phyloP scores from a whole-genome alignment of 306 rosid species.

The Acacia melanoxylon region DNA sequence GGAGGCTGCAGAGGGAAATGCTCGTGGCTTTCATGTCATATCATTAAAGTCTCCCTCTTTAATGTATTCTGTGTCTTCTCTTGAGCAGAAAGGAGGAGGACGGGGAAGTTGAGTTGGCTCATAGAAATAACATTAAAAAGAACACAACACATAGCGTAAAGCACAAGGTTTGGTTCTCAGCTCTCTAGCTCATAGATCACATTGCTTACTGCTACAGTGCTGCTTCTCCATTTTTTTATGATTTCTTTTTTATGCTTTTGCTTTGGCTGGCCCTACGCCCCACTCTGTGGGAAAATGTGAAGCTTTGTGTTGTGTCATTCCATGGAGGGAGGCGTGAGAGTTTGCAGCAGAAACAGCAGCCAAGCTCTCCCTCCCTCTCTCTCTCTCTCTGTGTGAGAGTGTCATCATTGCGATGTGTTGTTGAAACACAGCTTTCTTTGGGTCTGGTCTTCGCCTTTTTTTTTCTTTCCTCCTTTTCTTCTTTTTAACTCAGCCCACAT shows the following conservation, averaged over 20 bases:
- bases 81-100: neutral
- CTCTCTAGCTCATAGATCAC: slow-evolving; percentile 4
- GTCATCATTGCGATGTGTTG: slow-evolving; percentile 30
- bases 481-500: neutral
- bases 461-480: neutral
- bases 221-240: neutral
- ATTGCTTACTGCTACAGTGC: neutral
- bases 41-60: slow-evolving; percentile 6
- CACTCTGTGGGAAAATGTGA: neutral
- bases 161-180: slow-evolving; percentile 34
- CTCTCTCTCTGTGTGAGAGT: neutral
- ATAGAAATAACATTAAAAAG: too few species aligned
- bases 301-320: neutral
- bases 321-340: neutral
- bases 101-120: neutral
- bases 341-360: neutral
- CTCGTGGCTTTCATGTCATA: slow-evolving; percentile 10
- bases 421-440: neutral
- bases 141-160: slow-evolving; percentile 31
- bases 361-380: neutral
- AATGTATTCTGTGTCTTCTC: neutral
- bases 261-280: neutral
- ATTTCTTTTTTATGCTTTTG: neutral
- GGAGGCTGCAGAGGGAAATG: slow-evolving; percentile 12
- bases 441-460: neutral